A percentile compares a stretch with the other conserved stretches of the same genome.
Conservation (phyloP, 352 stramenopile species). For the Pilasporangium apinafurcum region DNA sequence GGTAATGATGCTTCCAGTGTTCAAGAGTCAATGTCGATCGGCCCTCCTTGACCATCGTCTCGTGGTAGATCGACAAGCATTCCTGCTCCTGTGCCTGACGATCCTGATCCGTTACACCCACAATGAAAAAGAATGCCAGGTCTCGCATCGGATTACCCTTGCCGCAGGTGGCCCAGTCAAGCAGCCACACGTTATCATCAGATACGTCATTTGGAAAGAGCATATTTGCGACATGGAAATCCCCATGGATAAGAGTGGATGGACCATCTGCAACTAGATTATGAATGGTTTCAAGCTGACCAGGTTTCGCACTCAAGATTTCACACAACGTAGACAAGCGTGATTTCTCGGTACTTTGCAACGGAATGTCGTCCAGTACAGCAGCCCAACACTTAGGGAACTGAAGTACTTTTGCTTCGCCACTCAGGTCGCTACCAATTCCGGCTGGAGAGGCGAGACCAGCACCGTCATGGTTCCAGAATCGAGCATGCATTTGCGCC, state of each 20-base stretch:
- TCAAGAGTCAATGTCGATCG: slow-evolving; percentile 18
- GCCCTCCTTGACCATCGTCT: slow-evolving; percentile 15
- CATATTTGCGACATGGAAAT: slow-evolving; percentile 81
- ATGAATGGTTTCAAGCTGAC: slow-evolving; percentile 36
- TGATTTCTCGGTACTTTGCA: slow-evolving; percentile 17
- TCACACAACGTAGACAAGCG: slow-evolving; percentile 36
- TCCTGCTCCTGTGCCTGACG: slow-evolving; percentile 28
- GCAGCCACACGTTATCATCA: slow-evolving; percentile 41
- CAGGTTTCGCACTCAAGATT: slow-evolving; percentile 27
- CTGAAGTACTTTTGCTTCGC: slow-evolving; percentile 48
- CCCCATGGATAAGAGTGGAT: slow-evolving; percentile 66
- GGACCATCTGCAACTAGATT: slow-evolving; percentile 41
- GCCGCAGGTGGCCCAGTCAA: slow-evolving; percentile 80
- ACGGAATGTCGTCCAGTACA: slow-evolving; percentile 42
- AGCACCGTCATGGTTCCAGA: slow-evolving; percentile 38
- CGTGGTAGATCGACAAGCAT: slow-evolving; percentile 36
- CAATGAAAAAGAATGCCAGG: slow-evolving; percentile 80
- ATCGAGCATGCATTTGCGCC: slow-evolving; percentile 56
- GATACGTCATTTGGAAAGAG: slow-evolving; percentile 28
- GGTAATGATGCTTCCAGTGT: slow-evolving; percentile 48
- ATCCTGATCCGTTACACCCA: slow-evolving; percentile 49
- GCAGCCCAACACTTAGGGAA: slow-evolving; percentile 52
- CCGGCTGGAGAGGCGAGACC: slow-evolving; percentile 41
- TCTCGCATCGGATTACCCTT: slow-evolving; percentile 71
- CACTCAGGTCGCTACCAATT: slow-evolving; percentile 62